phyloP scores from a whole-genome alignment of 768 basidiomycete genomes.

The Mrakia blollopis region DNA sequence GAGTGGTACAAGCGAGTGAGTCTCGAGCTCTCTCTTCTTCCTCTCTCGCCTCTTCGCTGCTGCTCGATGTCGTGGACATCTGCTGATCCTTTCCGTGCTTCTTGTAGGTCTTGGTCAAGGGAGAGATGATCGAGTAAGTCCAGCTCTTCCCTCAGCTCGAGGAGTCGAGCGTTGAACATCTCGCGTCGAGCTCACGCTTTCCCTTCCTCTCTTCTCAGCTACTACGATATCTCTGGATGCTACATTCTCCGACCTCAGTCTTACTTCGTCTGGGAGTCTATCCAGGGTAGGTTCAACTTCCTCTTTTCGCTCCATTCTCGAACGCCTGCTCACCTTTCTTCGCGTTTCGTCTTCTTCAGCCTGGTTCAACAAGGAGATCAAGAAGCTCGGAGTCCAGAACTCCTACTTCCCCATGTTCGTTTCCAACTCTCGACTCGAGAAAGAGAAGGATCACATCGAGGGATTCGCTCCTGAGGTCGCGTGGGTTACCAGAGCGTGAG shows the following conservation, averaged over 20 bases:
- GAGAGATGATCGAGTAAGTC: slow-evolving; percentile 80
- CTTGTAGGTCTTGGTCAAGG: slow-evolving; percentile 83
- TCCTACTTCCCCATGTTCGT: slow-evolving; percentile 99
- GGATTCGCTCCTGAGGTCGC: slow-evolving; percentile 99
- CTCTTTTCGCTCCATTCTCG: background rate
- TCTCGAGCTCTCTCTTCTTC: slow-evolving; percentile 28
- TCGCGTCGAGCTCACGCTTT: background rate
- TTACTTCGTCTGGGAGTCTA: slow-evolving; percentile 93
- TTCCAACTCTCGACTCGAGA: slow-evolving; percentile 81
- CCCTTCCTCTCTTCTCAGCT: slow-evolving; percentile 43
- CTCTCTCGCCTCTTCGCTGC: background rate
- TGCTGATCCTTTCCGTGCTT: background rate
- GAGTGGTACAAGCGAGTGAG: slow-evolving; percentile 88
- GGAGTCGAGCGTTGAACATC: background rate
- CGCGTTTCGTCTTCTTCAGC: slow-evolving; percentile 47
- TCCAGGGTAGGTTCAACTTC: slow-evolving; percentile 61
- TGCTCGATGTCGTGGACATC: background rate
- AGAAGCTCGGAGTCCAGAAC: slow-evolving; percentile 90
- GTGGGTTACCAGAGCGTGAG: slow-evolving; percentile 97
- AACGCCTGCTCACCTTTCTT: background rate
- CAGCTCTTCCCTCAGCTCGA: too few relatives aligned
- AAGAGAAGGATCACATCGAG: slow-evolving; percentile 97
- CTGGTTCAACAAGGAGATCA: slow-evolving; percentile 91
- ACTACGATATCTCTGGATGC: slow-evolving; percentile 97
- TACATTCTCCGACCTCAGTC: slow-evolving; percentile 99